Base-by-base conservation (phyloP, 306 rosid genomes). In the Cucumis cinereus region DNA sequence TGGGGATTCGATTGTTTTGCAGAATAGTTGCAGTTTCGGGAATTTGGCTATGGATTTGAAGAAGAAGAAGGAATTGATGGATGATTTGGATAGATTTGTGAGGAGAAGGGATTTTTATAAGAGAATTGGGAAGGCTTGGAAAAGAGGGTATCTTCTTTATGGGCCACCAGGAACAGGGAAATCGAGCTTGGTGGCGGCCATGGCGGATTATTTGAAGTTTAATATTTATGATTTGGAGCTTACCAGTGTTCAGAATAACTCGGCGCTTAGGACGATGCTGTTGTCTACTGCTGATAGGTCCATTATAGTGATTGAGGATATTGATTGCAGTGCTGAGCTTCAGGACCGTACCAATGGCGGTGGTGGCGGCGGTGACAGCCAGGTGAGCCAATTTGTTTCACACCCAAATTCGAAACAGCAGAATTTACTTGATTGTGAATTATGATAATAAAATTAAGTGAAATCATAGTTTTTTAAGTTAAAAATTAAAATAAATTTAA, bases 151-250 rank as follows among this genome's bases (percentile, higher is more conserved):
- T 75, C 72, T 89, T 55, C 61, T 85, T 26, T 82, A 82, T 79
- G 89, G 90, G 13, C 90, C 93, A 59, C 89, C 90, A 4, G 88
- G 90, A 1, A 89, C 93, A 1, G 89, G 90, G 7, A 87, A 87
- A 53, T 80, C 90, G 0, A 89, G 93, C 64, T 61, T 87, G 74
- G 77, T 89, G 67, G 88, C 88, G 20, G 83, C 89, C 66, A 85
- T 89, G 93, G 85, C 85, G 24, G 72, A 82, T 63, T 73, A 87
- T 70, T 85, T 89, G 4, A 82, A 80, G 82, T 89, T 81, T 61
- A 85, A 87, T 68, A 55, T 87, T 47, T 89, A 85, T 58, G 90
- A 89, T 24, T 77, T 89, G 78, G 91, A 87, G 82, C 93, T 84
- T 28, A 75, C 88, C 0, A 2, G 8, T 22, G 41, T 85, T 1